Evolutionary conservation across 768 basidiomycete genomes (phyloP).

Genomic region (Suillus placidus): DNA sequence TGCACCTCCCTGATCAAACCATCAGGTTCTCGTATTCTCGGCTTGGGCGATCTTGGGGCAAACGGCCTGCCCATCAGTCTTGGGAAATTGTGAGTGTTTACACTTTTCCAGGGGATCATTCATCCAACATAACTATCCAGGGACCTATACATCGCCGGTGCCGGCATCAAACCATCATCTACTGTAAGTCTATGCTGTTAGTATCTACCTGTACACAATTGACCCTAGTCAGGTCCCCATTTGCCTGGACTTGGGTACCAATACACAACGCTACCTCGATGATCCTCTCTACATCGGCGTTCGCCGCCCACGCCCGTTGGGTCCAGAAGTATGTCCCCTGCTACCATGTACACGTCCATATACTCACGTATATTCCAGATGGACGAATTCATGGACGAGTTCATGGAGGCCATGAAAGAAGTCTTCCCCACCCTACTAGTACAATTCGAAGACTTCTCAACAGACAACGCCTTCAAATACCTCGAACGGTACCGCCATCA

Average conservation of each 20-base stretch:
- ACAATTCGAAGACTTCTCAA: constrained; percentile 81
- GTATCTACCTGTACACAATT: neutral
- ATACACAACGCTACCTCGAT: constrained; percentile 63
- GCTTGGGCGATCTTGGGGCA: constrained; percentile 53
- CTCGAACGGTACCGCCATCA: constrained; percentile 61
- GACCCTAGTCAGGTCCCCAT: constrained; percentile 51
- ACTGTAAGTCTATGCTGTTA: constrained; percentile 32
- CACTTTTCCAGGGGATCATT: constrained; percentile 1
- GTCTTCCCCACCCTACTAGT: constrained; percentile 69
- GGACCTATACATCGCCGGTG: constrained; percentile 71
- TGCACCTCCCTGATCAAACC: constrained; percentile 13
- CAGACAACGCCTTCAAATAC: constrained; percentile 77
- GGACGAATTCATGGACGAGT: constrained; percentile 75
- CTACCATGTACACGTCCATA: neutral
- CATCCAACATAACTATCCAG: constrained; percentile 29
- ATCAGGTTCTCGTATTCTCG: constrained; percentile 70
- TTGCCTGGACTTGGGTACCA: constrained; percentile 76
- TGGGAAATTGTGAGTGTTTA: constrained; percentile 62
- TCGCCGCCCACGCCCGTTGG: constrained; percentile 52
- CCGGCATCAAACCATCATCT: constrained; percentile 59
- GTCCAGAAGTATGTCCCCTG: constrained; percentile 41
- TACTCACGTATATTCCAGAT: constrained; percentile 42
- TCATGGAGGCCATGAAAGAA: constrained; percentile 67
- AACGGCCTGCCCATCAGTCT: constrained; percentile 59
- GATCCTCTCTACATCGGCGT: constrained; percentile 81